Evolutionary conservation across 2,329 filamentous ascomycete species (phyloP).

Genomic region (Pestalotiopsis sp.): DNA sequence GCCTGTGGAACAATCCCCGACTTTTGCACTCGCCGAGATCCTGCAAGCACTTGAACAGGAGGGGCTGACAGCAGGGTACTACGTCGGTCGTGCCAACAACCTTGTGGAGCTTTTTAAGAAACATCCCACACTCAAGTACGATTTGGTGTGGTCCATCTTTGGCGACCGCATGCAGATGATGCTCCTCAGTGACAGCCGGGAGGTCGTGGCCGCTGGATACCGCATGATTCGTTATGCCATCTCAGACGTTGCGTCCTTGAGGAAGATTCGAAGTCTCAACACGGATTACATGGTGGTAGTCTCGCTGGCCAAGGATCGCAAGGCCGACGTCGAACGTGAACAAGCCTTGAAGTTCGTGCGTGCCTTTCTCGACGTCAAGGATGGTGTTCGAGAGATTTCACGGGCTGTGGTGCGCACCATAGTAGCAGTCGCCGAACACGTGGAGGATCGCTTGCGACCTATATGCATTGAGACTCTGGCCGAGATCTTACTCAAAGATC

Average conservation of each 20-base stretch:
- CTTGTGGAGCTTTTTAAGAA: constrained; percentile 96
- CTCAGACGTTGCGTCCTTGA: constrained; percentile 85
- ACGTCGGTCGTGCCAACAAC: constrained; percentile 88
- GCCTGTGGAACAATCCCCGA: constrained; percentile 72
- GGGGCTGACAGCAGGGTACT: constrained; percentile 90
- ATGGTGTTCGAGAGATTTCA: constrained; percentile 85
- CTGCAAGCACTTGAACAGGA: constrained; percentile 87
- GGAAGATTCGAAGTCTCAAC: constrained; percentile 83
- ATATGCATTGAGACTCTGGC: constrained; percentile 93
- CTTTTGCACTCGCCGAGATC: constrained; percentile 86
- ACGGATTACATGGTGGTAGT: constrained; percentile 92
- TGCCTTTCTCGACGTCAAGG: constrained; percentile 93
- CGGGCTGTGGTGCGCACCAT: constrained; percentile 86
- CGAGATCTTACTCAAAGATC: constrained; percentile 87
- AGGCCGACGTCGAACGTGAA: constrained; percentile 95
- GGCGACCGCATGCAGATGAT: constrained; percentile 92
- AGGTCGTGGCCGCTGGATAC: constrained; percentile 94
- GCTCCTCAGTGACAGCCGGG: constrained; percentile 92
- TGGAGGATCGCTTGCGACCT: constrained; percentile 81
- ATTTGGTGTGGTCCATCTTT: constrained; percentile 94
- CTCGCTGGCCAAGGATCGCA: constrained; percentile 92
- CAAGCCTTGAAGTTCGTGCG: constrained; percentile 96
- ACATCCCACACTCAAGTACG: constrained; percentile 92
- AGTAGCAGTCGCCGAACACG: constrained; percentile 85
- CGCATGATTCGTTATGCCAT: constrained; percentile 93